phyloP scores from a whole-genome alignment of 2,329 filamentous ascomycete genomes.

The Fusarium sp. region DNA sequence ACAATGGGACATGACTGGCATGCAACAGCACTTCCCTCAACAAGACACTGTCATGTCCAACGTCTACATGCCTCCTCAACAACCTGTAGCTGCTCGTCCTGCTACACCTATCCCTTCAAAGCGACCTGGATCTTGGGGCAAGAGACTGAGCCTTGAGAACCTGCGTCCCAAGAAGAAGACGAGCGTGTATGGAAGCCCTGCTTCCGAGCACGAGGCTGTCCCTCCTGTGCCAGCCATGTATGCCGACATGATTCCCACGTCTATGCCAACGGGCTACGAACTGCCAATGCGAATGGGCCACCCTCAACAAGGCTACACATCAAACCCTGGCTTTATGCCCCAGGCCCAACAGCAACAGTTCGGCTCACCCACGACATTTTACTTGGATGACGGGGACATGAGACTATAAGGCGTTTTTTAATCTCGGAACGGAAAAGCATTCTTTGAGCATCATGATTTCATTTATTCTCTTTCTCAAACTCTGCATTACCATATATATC shows the following conservation, averaged over 20 bases:
- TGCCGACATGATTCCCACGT: conserved; percentile 42
- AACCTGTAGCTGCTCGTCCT: conserved; percentile 45
- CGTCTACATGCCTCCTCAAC: conserved; percentile 37
- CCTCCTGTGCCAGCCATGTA: conserved; percentile 44
- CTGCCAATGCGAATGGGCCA: conserved; percentile 44
- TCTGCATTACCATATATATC: conserved; percentile 22
- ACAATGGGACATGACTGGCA: conserved; percentile 39
- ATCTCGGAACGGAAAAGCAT: conserved; percentile 32
- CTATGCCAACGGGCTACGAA: conserved; percentile 41
- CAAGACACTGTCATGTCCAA: conserved; percentile 43
- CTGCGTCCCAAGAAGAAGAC: conserved; percentile 50
- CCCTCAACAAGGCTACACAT: conserved; percentile 34
- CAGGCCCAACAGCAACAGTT: conserved; percentile 42
- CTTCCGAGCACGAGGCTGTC: conserved; percentile 40
- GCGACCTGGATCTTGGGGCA: conserved; percentile 51
- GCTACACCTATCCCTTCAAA: conserved; percentile 52
- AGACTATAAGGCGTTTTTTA: conserved; percentile 37
- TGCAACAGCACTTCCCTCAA: conserved; percentile 43
- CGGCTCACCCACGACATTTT: conserved; percentile 42
- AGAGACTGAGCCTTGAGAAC: conserved; percentile 50
- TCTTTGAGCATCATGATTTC: conserved; percentile 32
- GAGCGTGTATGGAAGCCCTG: conserved; percentile 44
- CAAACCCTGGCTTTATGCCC: conserved; percentile 40
- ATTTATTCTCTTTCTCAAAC: conserved; percentile 7
- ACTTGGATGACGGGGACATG: conserved; percentile 42